A percentile compares a stretch with the other conserved stretches of the same genome.
Evolutionary conservation across 495 filamentous ascomycete genomes (phyloP).

Genomic region (Zalerion maritima): DNA sequence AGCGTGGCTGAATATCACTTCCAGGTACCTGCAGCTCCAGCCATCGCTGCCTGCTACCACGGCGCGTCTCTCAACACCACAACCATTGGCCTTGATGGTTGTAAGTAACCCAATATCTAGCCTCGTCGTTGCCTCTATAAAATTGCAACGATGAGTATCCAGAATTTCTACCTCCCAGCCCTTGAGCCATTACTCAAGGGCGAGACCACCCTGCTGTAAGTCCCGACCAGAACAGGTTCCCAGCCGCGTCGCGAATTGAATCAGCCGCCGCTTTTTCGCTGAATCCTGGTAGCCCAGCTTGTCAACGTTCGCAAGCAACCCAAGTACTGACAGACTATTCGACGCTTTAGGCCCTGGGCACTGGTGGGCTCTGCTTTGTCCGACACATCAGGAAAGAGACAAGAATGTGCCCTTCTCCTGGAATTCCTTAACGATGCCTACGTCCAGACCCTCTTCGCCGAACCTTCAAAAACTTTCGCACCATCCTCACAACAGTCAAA

Average conservation of each 20-base stretch:
- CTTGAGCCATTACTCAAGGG: constrained; percentile 32
- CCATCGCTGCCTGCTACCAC: too few species aligned
- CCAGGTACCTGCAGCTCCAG: too few species aligned
- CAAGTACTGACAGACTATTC: constrained; percentile 11
- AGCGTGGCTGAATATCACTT: too few species aligned
- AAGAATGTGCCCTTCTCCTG: constrained; percentile 34
- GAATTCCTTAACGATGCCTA: constrained; percentile 54
- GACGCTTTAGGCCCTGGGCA: constrained; percentile 54
- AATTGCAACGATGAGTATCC: too few species aligned
- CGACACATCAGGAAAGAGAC: constrained; percentile 32
- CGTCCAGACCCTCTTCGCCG: constrained; percentile 48
- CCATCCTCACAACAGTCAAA: constrained; percentile 43
- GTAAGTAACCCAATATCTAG: constrained; percentile 22
- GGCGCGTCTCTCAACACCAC: too few species aligned
- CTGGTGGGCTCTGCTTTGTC: constrained; percentile 50
- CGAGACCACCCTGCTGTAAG: constrained; percentile 28
- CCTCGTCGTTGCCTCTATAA: constrained; percentile 14
- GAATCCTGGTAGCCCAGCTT: constrained; percentile 1
- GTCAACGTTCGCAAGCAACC: neutral
- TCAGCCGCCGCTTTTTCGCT: neutral
- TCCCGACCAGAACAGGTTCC: constrained; percentile 2
- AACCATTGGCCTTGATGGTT: too few species aligned
- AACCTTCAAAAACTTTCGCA: constrained; percentile 48
- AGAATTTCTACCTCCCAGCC: constrained; percentile 33
- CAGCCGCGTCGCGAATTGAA: too few species aligned